These are phyloP conservation scores for Populus tomentosa DNA, from an alignment of 441 rosid genomes.

Conservation along the genomic window DNA sequence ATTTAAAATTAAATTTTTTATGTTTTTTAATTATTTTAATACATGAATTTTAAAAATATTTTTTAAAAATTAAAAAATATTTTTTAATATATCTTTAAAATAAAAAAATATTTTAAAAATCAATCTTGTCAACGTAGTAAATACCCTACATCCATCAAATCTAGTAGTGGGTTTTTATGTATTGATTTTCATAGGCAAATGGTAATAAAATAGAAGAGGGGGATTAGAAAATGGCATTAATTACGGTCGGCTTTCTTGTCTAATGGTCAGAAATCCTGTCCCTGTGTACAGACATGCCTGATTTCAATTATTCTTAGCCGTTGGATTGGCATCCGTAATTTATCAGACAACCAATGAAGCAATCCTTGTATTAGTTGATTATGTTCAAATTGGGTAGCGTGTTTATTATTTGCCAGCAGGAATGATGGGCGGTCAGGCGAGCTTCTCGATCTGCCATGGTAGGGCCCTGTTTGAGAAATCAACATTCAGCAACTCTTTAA, in stretches of 20 bases:
- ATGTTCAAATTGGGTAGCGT: neutral
- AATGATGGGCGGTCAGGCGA: neutral
- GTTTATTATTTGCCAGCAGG: neutral
- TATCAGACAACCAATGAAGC: neutral
- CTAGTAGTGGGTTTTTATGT: neutral
- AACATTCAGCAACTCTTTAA: neutral
- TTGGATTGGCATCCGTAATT: neutral
- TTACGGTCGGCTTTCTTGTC: neutral
- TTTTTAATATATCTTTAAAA: no score
- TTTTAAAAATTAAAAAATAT: no score
- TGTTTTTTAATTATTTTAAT: no score
- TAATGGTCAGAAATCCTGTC: neutral
- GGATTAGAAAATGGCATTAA: neutral
- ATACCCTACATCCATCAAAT: no score
- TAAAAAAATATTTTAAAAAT: no score
- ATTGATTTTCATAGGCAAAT: neutral
- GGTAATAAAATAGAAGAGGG: neutral
- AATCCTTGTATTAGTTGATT: neutral
- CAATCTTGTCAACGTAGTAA: no score
- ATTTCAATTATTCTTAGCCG: neutral
- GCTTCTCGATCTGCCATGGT: neutral
- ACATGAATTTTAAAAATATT: no score
- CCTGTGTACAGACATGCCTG: neutral
- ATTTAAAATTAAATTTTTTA: no score
- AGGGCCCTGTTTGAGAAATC: neutral